These are phyloP conservation scores for Ambrosia hybrid DNA, from an alignment of 140 eudicot species.

Conservation along the genomic window DNA sequence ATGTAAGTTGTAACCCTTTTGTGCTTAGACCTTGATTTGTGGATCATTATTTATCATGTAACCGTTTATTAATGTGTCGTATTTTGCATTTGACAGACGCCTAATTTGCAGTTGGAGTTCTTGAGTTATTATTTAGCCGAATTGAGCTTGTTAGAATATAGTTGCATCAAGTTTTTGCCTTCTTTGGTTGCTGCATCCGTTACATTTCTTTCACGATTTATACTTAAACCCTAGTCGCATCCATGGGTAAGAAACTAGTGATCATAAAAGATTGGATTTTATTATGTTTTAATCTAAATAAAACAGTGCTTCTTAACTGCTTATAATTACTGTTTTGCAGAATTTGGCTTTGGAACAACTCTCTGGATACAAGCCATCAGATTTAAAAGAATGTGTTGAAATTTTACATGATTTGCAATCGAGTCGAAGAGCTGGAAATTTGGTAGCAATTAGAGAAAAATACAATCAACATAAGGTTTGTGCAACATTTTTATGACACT, in stretches of 20 bases:
- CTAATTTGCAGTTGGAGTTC: slow-evolving; percentile 42
- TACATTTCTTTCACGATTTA: slow-evolving; percentile 49
- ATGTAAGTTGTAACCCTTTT: slow-evolving; percentile 14
- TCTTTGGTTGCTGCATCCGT: slow-evolving; percentile 60
- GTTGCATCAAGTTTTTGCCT: slow-evolving; percentile 50
- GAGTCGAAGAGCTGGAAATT: slow-evolving; percentile 37
- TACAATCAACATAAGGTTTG: slow-evolving; percentile 57
- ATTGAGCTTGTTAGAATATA: slow-evolving; percentile 51
- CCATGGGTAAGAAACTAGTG: slow-evolving; percentile 35
- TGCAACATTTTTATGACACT: neutral
- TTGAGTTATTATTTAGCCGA: slow-evolving; percentile 51
- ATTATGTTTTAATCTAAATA: neutral
- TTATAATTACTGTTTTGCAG: slow-evolving; percentile 20
- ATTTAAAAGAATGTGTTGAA: slow-evolving; percentile 51
- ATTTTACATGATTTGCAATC: slow-evolving; percentile 51
- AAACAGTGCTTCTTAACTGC: neutral
- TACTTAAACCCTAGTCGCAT: slow-evolving; percentile 35
- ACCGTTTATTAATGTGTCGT: neutral
- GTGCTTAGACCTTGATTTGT: neutral
- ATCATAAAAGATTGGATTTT: neutral
- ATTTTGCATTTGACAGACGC: slow-evolving; percentile 21
- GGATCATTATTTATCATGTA: neutral
- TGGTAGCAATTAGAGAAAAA: slow-evolving; percentile 53
- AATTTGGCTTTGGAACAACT: slow-evolving; percentile 33
- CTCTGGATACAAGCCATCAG: slow-evolving; percentile 43